phyloP scores from a whole-genome alignment of 495 filamentous ascomycete species.

The Penicillium angulare region DNA sequence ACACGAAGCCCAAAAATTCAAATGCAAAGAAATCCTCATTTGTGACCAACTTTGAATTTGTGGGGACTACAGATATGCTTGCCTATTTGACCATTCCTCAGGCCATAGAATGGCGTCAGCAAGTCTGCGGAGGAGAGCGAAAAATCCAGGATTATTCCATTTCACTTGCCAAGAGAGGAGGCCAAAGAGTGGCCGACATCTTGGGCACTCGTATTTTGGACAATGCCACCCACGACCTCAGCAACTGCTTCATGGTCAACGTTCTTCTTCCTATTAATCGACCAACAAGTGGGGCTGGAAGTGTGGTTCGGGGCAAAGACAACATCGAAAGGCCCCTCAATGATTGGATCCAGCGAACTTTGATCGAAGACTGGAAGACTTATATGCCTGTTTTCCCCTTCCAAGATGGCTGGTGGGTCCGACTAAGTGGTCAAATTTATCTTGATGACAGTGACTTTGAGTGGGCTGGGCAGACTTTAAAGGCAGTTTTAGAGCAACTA shows the following conservation, averaged over 20 bases:
- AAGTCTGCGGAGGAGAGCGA: slow-evolving; percentile 53
- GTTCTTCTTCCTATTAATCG: slow-evolving; percentile 60
- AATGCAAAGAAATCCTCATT: slow-evolving; percentile 36
- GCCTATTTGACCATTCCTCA: slow-evolving; percentile 65
- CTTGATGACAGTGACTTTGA: slow-evolving; percentile 7
- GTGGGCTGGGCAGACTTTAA: slow-evolving; percentile 5
- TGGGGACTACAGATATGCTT: slow-evolving; percentile 64
- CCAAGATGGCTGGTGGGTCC: slow-evolving; percentile 2
- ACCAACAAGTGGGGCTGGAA: slow-evolving; percentile 23
- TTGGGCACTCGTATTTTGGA: slow-evolving; percentile 63
- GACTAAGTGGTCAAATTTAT: slow-evolving; percentile 3
- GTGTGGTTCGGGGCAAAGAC: slow-evolving; percentile 25
- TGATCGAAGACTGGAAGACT: slow-evolving; percentile 59
- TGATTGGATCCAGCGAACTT: slow-evolving; percentile 56
- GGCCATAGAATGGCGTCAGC: slow-evolving; percentile 59
- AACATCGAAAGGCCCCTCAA: slow-evolving; percentile 3
- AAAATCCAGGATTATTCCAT: slow-evolving; percentile 1
- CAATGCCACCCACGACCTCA: slow-evolving; percentile 17
- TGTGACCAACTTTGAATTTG: slow-evolving; percentile 66
- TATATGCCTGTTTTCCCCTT: slow-evolving; percentile 52
- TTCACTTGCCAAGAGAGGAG: slow-evolving; percentile 54
- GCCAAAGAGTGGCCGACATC: slow-evolving; percentile 50
- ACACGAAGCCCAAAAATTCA: too few relatives aligned
- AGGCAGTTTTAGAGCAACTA: not conserved
- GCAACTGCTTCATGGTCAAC: slow-evolving; percentile 55